Evolutionary conservation across 1,139 yeast species (phyloP).

Genomic region (Candida sp.): DNA sequence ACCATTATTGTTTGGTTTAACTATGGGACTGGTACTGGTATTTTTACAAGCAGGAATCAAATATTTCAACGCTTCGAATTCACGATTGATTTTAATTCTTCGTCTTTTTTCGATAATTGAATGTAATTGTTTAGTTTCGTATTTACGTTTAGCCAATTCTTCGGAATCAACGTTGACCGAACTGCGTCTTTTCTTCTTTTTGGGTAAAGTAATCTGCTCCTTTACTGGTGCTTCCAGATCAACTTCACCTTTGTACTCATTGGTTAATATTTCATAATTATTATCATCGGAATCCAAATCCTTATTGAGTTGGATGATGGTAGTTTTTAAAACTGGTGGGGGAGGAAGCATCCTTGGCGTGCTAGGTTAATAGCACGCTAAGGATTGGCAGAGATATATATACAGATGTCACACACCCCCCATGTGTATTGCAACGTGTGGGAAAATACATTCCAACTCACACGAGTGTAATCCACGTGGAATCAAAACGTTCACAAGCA

Average conservation of each 20-base stretch:
- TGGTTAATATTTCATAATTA: slow-evolving; percentile 40
- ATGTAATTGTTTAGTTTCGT: slow-evolving; percentile 64
- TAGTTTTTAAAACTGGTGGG: slow-evolving; percentile 62
- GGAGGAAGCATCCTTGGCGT: slow-evolving; percentile 32
- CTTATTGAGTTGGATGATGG: slow-evolving; percentile 57
- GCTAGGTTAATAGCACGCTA: background rate
- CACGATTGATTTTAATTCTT: slow-evolving; percentile 74
- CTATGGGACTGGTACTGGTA: slow-evolving; percentile 2
- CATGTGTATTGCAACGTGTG: slow-evolving; percentile 1
- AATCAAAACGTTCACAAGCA: background rate
- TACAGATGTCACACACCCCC: background rate
- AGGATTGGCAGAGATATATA: background rate
- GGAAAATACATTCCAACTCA: background rate
- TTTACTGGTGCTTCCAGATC: slow-evolving; percentile 1
- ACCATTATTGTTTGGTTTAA: slow-evolving; percentile 17
- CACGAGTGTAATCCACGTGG: slow-evolving; percentile 1
- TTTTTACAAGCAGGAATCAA: slow-evolving; percentile 70
- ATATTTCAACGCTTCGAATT: slow-evolving; percentile 76
- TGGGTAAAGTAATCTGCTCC: slow-evolving; percentile 3
- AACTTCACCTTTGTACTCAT: slow-evolving; percentile 19
- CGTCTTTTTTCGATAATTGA: slow-evolving; percentile 79
- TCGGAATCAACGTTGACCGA: slow-evolving; percentile 45
- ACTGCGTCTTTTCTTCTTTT: slow-evolving; percentile 48
- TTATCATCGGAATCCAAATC: slow-evolving; percentile 41
- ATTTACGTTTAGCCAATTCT: slow-evolving; percentile 51